These are phyloP conservation scores for Solanum tacnaense DNA, from an alignment of 257 asterid species.

Conservation along the genomic window DNA sequence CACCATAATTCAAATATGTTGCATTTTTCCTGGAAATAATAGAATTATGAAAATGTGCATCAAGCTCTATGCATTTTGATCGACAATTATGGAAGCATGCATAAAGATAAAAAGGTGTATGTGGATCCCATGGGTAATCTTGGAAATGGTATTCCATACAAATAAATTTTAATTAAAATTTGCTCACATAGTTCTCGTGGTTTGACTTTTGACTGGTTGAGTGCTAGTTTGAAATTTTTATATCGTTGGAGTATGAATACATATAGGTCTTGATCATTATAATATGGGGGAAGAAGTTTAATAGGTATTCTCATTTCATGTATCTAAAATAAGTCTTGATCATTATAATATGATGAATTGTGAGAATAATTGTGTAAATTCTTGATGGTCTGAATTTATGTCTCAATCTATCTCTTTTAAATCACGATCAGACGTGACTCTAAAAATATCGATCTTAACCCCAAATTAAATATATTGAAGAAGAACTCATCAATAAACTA, in stretches of 20 bases:
- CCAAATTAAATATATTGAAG: neutral
- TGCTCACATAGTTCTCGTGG: too few relatives aligned
- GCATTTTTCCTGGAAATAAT: neutral
- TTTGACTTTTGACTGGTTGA: too few relatives aligned
- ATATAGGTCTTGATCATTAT: too few relatives aligned
- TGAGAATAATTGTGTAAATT: neutral
- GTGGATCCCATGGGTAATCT: too few relatives aligned
- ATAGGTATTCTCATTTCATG: neutral
- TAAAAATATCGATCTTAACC: neutral
- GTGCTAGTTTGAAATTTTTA: too few relatives aligned
- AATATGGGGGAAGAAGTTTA: neutral
- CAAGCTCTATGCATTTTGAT: neutral
- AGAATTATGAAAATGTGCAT: neutral
- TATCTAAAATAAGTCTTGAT: neutral
- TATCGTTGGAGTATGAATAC: too few relatives aligned
- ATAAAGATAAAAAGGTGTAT: too few relatives aligned
- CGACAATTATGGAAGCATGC: too few relatives aligned
- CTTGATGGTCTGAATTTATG: neutral
- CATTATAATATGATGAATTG: neutral
- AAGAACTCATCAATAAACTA: neutral
- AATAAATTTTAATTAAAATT: too few relatives aligned
- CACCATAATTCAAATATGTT: neutral
- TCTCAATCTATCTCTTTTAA: neutral
- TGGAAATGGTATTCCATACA: too few relatives aligned
- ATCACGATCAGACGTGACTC: rapidly evolving